Evolutionary conservation across 352 stramenopile species (phyloP).

Genomic region (Phytophthora constricta): DNA sequence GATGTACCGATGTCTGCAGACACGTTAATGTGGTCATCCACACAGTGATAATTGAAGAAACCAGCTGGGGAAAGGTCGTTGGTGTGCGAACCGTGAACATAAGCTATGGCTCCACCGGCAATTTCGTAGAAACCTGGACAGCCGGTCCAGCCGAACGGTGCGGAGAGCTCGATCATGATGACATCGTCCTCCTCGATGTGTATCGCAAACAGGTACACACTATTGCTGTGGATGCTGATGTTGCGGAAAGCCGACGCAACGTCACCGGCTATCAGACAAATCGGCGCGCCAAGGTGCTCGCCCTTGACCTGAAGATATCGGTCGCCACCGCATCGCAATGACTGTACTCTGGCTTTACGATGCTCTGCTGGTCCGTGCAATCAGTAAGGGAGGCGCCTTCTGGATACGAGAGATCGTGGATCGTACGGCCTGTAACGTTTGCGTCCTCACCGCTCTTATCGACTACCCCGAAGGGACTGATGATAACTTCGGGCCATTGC

Average conservation of each 20-base stretch:
- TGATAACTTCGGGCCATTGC: constrained; percentile 1
- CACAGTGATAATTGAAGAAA: constrained; percentile 6
- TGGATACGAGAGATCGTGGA: constrained; percentile 1
- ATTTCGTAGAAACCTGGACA: not conserved
- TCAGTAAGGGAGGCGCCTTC: not conserved
- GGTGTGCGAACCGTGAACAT: not conserved
- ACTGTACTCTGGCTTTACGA: not conserved
- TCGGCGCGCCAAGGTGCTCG: not conserved
- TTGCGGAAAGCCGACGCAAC: not conserved
- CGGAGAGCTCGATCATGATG: not conserved
- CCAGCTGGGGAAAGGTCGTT: not conserved
- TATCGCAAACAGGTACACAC: not conserved
- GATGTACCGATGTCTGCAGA: not conserved
- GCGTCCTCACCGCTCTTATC: not conserved
- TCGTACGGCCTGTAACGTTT: not conserved
- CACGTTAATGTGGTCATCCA: constrained; percentile 2
- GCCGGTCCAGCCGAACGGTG: constrained; percentile 3
- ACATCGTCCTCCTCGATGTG: not conserved
- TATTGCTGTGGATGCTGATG: constrained; percentile 2
- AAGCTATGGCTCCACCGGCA: not conserved
- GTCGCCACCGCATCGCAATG: constrained; percentile 1
- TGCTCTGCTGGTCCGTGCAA: not conserved
- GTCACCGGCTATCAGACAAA: not conserved
- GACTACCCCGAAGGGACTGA: constrained; percentile 3
- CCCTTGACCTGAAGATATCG: not conserved